These are phyloP conservation scores for Paraurostyla sp. DNA, from an alignment of 73 alveolate species.

Conservation along the genomic window DNA sequence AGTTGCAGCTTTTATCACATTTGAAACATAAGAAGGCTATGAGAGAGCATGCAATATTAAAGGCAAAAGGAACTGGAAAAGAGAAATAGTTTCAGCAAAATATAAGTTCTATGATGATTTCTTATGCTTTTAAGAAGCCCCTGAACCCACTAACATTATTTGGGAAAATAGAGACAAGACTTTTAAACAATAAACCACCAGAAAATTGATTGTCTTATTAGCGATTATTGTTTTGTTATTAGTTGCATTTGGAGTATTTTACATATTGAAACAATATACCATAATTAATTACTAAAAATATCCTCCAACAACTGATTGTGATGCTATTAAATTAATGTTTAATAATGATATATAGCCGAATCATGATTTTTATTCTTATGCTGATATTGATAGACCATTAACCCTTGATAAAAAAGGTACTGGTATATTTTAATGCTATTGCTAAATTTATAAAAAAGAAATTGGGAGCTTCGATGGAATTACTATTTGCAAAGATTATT, in stretches of 20 bases:
- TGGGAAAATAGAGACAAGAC: constrained; percentile 70
- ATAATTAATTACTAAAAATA: constrained; percentile 46
- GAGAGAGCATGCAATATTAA: constrained; percentile 64
- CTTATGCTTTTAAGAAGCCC: constrained; percentile 46
- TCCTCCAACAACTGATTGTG: constrained; percentile 53
- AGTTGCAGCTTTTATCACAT: constrained; percentile 66
- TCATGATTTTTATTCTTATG: neutral
- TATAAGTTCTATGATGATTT: constrained; percentile 21
- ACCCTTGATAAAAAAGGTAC: constrained; percentile 41
- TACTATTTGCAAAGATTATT: neutral
- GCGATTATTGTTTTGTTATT: neutral
- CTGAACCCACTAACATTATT: constrained; percentile 65
- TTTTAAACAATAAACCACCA: neutral
- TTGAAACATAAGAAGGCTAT: constrained; percentile 67
- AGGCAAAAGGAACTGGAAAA: constrained; percentile 46
- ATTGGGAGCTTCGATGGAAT: neutral
- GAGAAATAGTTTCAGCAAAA: neutral
- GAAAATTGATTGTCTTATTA: neutral
- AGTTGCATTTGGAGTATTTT: constrained; percentile 48
- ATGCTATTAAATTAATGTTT: constrained; percentile 12
- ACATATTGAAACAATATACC: constrained; percentile 15
- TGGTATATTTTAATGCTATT: constrained; percentile 51
- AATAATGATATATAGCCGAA: neutral
- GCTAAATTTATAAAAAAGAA: neutral
- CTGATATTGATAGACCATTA: neutral